Evolutionary conservation across 345 rosid genomes (phyloP).

Genomic region (Bretschneidera sinensis): DNA sequence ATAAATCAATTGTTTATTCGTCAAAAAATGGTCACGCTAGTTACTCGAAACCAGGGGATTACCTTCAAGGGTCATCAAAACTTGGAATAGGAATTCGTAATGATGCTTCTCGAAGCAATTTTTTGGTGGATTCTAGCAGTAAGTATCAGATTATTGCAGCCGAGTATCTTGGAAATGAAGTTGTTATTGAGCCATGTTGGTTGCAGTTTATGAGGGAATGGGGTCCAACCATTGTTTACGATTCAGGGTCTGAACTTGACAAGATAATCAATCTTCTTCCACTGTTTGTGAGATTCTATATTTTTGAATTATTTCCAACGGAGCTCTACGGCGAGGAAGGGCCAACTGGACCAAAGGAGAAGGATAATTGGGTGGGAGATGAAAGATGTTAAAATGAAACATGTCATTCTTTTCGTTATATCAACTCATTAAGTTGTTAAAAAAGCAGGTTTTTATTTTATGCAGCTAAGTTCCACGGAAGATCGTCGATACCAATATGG

Average conservation of each 20-base stretch:
- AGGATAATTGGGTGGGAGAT: conserved; percentile 82
- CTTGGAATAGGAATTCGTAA: conserved; percentile 75
- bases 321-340: conserved; percentile 96
- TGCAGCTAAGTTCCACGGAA: no score
- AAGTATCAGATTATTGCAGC: conserved; percentile 68
- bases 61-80: conserved; percentile 74
- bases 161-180: conserved; percentile 65
- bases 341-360: conserved; percentile 95
- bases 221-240: conserved; percentile 83
- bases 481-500: no score
- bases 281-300: conserved; percentile 58
- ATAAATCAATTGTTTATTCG: conserved; percentile 65
- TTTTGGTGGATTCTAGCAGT: conserved; percentile 57
- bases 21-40: conserved; percentile 88
- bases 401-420: no score
- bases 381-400: conserved; percentile 70
- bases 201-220: conserved; percentile 92
- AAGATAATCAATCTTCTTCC: conserved; percentile 69
- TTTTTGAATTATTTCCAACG: conserved; percentile 76
- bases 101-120: conserved; percentile 56
- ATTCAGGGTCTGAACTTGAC: conserved; percentile 67
- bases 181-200: conserved; percentile 69
- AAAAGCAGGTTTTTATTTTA: no score
- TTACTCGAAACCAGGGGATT: conserved; percentile 73
- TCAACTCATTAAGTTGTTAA: no score